Conservation (phyloP, 1,284 basidiomycete genomes). For the Pholiota adiposa region DNA sequence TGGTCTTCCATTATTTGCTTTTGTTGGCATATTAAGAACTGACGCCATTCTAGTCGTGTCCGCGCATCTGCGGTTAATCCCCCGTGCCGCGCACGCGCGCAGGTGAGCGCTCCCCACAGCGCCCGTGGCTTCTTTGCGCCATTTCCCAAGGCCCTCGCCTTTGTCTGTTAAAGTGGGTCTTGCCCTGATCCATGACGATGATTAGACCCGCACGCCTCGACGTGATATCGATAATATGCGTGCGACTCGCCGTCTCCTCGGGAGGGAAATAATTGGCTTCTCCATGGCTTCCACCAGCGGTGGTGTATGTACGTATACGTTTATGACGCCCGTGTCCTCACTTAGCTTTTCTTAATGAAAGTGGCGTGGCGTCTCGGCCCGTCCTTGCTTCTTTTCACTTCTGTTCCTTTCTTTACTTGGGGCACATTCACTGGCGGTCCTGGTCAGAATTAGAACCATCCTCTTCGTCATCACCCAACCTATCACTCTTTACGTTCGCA, state of each 20-base stretch:
- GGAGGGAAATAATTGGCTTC: too few species aligned
- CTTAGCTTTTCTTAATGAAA: neutral
- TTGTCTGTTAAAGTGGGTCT: too few species aligned
- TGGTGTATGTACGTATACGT: neutral
- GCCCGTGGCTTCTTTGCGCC: constrained; percentile 1
- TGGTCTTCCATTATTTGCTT: too few species aligned
- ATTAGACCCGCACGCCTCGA: too few species aligned
- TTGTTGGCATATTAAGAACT: neutral
- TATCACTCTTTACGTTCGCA: too few species aligned
- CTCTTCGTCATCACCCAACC: too few species aligned
- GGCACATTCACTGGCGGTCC: too few species aligned
- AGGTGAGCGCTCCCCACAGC: constrained; percentile 6
- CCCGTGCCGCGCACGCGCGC: neutral
- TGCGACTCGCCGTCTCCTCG: neutral
- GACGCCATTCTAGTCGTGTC: neutral
- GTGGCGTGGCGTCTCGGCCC: neutral
- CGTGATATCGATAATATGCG: too few species aligned
- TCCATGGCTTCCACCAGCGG: neutral
- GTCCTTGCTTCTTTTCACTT: too few species aligned
- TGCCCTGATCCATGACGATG: too few species aligned
- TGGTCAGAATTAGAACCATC: too few species aligned
- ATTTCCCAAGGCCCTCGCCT: neutral
- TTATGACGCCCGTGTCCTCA: neutral
- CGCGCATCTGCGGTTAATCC: neutral
- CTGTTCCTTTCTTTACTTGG: too few species aligned